Conservation (phyloP, 2,329 filamentous ascomycete genomes). For the Tolypocladium nubicola region DNA sequence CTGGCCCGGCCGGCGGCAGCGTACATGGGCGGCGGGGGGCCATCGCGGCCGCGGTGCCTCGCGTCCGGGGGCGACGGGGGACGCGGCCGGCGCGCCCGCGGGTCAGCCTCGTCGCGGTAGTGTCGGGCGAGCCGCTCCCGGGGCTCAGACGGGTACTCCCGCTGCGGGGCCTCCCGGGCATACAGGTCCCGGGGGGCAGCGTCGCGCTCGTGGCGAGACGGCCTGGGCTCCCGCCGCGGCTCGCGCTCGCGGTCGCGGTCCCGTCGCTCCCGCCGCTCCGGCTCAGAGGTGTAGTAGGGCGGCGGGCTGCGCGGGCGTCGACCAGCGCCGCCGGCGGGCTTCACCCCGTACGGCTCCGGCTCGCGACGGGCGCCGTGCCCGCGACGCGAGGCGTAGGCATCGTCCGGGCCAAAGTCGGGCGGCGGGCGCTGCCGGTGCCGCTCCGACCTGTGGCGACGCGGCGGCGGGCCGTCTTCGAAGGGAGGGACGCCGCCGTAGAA, state of each 20-base stretch:
- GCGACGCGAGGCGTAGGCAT: constrained; percentile 5
- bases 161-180: background rate
- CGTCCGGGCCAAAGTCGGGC: constrained; percentile 4
- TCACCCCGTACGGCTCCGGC: constrained; percentile 1
- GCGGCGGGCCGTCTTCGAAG: constrained; percentile 2
- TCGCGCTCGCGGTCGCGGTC: background rate
- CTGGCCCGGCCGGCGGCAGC: background rate
- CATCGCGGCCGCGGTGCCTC: constrained; percentile 7
- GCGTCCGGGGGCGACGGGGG: constrained; percentile 8
- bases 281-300: constrained; percentile 3
- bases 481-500: constrained; percentile 6
- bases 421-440: constrained; percentile 7
- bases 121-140: background rate
- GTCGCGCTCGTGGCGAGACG: background rate
- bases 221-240: background rate
- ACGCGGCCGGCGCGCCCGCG: constrained; percentile 9
- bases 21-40: constrained; percentile 2
- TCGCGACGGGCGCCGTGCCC: constrained; percentile 3
- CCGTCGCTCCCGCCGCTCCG: background rate
- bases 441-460: constrained; percentile 13
- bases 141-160: background rate
- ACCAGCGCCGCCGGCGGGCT: background rate
- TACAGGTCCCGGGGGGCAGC: background rate
- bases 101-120: constrained; percentile 5
- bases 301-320: constrained; percentile 7